Conservation (phyloP, 1,284 basidiomycete genomes). For the Austroboletus niveus region DNA sequence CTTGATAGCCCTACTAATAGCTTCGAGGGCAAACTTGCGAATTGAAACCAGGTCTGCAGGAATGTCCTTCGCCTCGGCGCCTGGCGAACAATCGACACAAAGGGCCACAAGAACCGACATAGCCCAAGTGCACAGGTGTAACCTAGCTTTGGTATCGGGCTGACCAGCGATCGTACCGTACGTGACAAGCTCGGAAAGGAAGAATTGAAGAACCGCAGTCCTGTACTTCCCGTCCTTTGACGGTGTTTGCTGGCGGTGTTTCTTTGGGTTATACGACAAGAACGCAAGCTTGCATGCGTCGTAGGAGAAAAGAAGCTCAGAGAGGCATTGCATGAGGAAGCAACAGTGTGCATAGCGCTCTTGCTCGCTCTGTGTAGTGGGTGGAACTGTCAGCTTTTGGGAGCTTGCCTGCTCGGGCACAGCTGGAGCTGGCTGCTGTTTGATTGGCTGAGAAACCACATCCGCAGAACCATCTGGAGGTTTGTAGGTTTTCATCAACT, state of each 20-base stretch:
- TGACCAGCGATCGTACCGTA: conserved; percentile 70
- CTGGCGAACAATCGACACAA: conserved; percentile 77
- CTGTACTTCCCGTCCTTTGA: conserved; percentile 66
- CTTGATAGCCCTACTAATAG: conserved; percentile 84
- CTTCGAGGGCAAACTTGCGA: conserved; percentile 89
- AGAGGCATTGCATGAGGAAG: conserved; percentile 90
- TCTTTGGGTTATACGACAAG: conserved; percentile 76
- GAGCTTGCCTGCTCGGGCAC: conserved; percentile 16
- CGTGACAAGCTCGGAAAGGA: conserved; percentile 76
- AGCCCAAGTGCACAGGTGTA: conserved; percentile 82
- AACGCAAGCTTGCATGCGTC: conserved; percentile 88
- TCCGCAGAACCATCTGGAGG: conserved; percentile 17
- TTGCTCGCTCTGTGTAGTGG: conserved; percentile 22
- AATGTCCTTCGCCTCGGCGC: conserved; percentile 73
- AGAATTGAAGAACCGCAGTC: conserved; percentile 69
- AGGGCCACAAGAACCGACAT: conserved; percentile 91
- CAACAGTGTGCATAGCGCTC: conserved; percentile 67
- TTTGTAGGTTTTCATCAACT: conserved; percentile 66
- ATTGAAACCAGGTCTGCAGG: conserved; percentile 78
- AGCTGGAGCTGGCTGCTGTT: conserved; percentile 8
- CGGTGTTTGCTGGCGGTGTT: conserved; percentile 53
- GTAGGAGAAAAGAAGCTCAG: conserved; percentile 93
- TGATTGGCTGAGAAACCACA: conserved; percentile 13
- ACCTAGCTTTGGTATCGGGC: conserved; percentile 52
- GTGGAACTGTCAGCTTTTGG: conserved; percentile 9